Evolutionary conservation across 345 rosid species (phyloP).

Genomic region (Eucalyptus dawsonii): DNA sequence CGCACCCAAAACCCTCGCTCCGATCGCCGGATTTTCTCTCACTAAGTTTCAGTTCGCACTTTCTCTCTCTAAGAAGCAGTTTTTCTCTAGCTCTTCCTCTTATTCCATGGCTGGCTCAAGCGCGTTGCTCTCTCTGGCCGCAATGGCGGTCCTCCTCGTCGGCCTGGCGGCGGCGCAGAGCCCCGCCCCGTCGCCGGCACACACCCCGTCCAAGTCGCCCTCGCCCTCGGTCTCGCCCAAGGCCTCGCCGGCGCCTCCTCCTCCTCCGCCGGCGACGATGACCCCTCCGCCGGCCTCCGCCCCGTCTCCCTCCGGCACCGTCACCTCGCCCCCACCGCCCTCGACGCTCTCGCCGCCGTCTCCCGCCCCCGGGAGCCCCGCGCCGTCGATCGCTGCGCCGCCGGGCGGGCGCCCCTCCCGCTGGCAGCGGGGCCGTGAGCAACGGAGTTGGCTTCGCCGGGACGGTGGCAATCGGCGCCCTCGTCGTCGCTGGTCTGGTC

Average conservation of each 20-base stretch:
- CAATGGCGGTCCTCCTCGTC: not conserved
- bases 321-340: not conserved
- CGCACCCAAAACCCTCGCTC: not conserved
- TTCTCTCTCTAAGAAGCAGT: not conserved
- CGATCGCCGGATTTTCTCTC: too few species aligned
- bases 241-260: not conserved
- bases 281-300: not conserved
- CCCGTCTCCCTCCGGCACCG: not conserved
- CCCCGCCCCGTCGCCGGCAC: not conserved
- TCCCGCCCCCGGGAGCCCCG: not conserved
- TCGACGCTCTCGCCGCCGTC: not conserved
- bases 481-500: slow-evolving; percentile 1
- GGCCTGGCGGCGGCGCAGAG: not conserved
- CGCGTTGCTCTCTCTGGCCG: not conserved
- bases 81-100: too few species aligned
- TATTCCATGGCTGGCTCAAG: not conserved
- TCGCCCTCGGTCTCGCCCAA: not conserved
- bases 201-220: not conserved
- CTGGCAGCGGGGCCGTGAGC: not conserved
- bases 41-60: not conserved
- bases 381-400: not conserved
- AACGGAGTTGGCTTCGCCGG: not conserved
- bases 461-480: not conserved
- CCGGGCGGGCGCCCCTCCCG: not conserved
- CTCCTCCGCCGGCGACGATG: not conserved